phyloP scores from a whole-genome alignment of 192 early-diverging fungal genomes.

The Umbelopsis vinacea region DNA sequence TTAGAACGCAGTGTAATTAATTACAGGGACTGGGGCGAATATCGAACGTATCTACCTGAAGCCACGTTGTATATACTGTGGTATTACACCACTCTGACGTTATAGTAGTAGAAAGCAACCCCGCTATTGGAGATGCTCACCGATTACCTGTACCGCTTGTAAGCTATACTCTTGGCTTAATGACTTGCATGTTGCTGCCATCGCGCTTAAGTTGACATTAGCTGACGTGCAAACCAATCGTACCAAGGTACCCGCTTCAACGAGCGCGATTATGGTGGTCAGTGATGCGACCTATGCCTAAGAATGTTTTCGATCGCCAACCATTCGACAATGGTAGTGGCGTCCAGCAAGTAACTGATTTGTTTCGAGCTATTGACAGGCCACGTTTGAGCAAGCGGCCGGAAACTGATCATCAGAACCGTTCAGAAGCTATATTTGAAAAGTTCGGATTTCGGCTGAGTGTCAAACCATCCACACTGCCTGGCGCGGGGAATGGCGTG shows the following conservation, averaged over 20 bases:
- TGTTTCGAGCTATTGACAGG: not conserved
- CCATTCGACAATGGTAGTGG: not conserved
- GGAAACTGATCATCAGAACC: not conserved
- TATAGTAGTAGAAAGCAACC: not conserved
- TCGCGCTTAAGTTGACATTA: too few species aligned
- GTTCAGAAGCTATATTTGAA: not conserved
- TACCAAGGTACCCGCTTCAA: constrained; percentile 2
- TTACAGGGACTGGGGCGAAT: too few species aligned
- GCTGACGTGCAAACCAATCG: too few species aligned
- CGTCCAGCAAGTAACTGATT: not conserved
- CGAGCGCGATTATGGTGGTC: constrained; percentile 11
- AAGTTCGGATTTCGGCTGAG: not conserved
- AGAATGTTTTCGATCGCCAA: not conserved
- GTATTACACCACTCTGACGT: too few species aligned
- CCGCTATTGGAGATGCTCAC: constrained; percentile 1
- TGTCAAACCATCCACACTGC: not conserved
- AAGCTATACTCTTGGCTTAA: not conserved
- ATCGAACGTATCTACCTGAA: too few species aligned
- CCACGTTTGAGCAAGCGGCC: not conserved
- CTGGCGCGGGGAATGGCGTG: constrained; percentile 29
- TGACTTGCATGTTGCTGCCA: not conserved
- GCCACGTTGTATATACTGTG: too few species aligned
- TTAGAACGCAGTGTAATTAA: too few species aligned
- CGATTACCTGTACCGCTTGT: constrained; percentile 12
- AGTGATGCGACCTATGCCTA: not conserved